phyloP scores from a whole-genome alignment of 805 yeast genomes.

The Hemisphaericaspora nanyangensis region DNA sequence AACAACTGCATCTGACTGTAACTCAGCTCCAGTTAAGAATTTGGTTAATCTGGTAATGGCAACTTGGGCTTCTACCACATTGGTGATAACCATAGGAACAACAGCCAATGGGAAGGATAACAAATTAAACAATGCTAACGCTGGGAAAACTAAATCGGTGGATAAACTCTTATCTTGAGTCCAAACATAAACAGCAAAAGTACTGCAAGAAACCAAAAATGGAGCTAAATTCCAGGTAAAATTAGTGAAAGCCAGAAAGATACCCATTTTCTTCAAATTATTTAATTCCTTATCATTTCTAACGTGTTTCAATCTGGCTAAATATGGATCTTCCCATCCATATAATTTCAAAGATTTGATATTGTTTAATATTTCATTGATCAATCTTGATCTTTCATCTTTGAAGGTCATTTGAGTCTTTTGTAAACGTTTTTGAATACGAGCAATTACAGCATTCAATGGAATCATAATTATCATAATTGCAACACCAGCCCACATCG shows the following conservation, averaged over 20 bases:
- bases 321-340: constrained; percentile 92
- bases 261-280: constrained; percentile 71
- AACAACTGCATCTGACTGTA: constrained; percentile 75
- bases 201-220: constrained; percentile 80
- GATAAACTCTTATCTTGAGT: constrained; percentile 60
- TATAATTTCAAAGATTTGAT: constrained; percentile 90
- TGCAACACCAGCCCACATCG: constrained; percentile 96
- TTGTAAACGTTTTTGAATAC: constrained; percentile 67
- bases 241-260: constrained; percentile 62
- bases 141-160: constrained; percentile 90
- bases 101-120: constrained; percentile 89
- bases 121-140: constrained; percentile 82
- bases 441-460: constrained; percentile 65
- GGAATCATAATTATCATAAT: constrained; percentile 80
- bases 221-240: constrained; percentile 88
- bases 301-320: constrained; percentile 66
- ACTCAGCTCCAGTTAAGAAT: constrained; percentile 71
- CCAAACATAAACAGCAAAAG: constrained; percentile 77
- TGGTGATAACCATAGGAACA: constrained; percentile 84
- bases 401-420: constrained; percentile 84
- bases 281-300: constrained; percentile 84
- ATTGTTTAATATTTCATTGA: constrained; percentile 84
- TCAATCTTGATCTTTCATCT: constrained; percentile 87
- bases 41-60: constrained; percentile 70
- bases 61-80: constrained; percentile 84